Conservation (phyloP, 83 land plant species). For the Isoetes engelmannii region DNA sequence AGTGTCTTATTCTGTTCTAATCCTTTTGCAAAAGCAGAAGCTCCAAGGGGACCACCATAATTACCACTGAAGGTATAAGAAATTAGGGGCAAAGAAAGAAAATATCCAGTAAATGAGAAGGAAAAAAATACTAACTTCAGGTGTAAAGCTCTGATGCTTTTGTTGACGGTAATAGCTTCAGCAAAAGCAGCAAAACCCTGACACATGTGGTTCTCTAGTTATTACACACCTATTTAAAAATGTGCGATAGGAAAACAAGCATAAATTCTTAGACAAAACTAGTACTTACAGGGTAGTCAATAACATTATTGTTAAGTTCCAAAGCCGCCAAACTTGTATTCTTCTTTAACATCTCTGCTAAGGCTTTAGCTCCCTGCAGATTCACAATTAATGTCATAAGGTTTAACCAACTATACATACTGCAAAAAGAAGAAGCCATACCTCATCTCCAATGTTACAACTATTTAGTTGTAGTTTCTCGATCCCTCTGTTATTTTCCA, state of each 20-base stretch:
- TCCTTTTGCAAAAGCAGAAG: slow-evolving; percentile 83
- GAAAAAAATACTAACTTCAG: slow-evolving; percentile 57
- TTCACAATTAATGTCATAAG: background rate
- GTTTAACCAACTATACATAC: no score
- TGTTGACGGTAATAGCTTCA: slow-evolving; percentile 77
- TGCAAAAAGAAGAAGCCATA: slow-evolving; percentile 1
- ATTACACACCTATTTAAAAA: background rate
- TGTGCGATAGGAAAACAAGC: background rate
- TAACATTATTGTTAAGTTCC: slow-evolving; percentile 92
- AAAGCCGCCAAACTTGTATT: slow-evolving; percentile 55
- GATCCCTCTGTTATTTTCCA: slow-evolving; percentile 48
- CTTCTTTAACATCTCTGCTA: slow-evolving; percentile 82
- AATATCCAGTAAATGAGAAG: background rate
- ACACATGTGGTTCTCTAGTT: slow-evolving; percentile 16
- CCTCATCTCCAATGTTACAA: slow-evolving; percentile 73
- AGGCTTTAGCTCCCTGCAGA: slow-evolving; percentile 86
- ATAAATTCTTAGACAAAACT: background rate
- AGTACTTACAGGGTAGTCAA: slow-evolving; percentile 79
- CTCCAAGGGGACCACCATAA: slow-evolving; percentile 98
- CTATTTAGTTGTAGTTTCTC: slow-evolving; percentile 75
- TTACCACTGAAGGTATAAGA: slow-evolving; percentile 63
- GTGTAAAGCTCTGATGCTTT: slow-evolving; percentile 51
- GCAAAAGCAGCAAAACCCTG: slow-evolving; percentile 93
- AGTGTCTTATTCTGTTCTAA: slow-evolving; percentile 73
- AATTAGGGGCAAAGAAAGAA: slow-evolving; percentile 9